These are phyloP conservation scores for Mallotus repandus DNA, from an alignment of 441 rosid species.

Conservation along the genomic window DNA sequence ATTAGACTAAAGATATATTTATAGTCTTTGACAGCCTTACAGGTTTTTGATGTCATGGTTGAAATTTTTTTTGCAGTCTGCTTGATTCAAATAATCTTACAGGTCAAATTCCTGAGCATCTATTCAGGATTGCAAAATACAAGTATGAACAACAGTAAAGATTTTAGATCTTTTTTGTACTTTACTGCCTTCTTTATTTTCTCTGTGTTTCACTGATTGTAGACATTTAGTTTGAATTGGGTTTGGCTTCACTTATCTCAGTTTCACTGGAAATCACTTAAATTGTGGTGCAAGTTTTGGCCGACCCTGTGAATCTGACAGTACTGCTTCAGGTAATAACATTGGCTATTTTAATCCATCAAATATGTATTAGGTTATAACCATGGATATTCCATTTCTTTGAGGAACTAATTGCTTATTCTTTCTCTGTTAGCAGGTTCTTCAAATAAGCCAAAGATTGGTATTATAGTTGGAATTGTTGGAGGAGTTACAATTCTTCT, in stretches of 20 bases:
- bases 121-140: conserved; percentile 63
- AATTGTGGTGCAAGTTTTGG: conserved; percentile 52
- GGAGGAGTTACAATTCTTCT: conserved; percentile 63
- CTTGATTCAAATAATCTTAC: conserved; percentile 69
- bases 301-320: conserved; percentile 55
- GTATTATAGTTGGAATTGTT: conserved; percentile 68
- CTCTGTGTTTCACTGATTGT: not conserved
- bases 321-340: conserved; percentile 52
- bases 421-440: conserved; percentile 42
- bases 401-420: conserved; percentile 13
- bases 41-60: conserved; percentile 22
- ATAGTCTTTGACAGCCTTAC: conserved; percentile 5
- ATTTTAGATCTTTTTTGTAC: conserved; percentile 10
- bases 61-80: conserved; percentile 52
- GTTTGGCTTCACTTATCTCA: conserved; percentile 34
- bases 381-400: not conserved
- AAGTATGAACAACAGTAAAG: conserved; percentile 49
- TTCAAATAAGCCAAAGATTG: conserved; percentile 69
- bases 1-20: not conserved
- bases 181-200: not conserved
- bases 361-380: conserved; percentile 9
- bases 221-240: conserved; percentile 14
- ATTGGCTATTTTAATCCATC: conserved; percentile 13
- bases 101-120: conserved; percentile 69
- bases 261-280: conserved; percentile 74